Conservation (phyloP, 495 filamentous ascomycete species). For the Talaromyces proteolyticus region DNA sequence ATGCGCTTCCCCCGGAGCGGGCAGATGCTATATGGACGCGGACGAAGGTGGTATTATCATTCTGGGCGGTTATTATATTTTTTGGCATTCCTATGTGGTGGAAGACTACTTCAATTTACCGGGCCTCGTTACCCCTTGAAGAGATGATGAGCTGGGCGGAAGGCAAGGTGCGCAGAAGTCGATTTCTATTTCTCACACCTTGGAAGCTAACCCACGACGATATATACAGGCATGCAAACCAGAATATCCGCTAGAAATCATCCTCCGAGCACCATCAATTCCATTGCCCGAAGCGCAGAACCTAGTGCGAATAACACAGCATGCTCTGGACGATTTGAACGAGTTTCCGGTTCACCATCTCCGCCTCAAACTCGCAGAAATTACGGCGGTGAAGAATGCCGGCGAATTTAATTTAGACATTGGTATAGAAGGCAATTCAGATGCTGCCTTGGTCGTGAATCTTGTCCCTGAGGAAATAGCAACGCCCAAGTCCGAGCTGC, state of each 20-base stretch:
- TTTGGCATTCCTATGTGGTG: slow-evolving; percentile 94
- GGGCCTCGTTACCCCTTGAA: slow-evolving; percentile 74
- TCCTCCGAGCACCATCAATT: slow-evolving; percentile 64
- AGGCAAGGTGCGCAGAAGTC: slow-evolving; percentile 65
- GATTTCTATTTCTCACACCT: neutral
- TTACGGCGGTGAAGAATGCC: slow-evolving; percentile 20
- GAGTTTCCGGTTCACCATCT: slow-evolving; percentile 90
- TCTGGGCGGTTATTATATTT: slow-evolving; percentile 81
- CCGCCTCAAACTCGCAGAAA: slow-evolving; percentile 61
- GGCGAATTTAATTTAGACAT: slow-evolving; percentile 11
- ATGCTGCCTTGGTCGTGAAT: slow-evolving; percentile 62
- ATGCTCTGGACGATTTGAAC: slow-evolving; percentile 83
- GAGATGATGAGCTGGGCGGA: slow-evolving; percentile 93
- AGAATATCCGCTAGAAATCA: slow-evolving; percentile 80
- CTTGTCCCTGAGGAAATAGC: slow-evolving; percentile 57
- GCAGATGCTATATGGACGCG: slow-evolving; percentile 61
- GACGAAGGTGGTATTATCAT: slow-evolving; percentile 72
- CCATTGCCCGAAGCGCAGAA: slow-evolving; percentile 65
- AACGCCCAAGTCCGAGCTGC: slow-evolving; percentile 52
- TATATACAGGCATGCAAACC: slow-evolving; percentile 78
- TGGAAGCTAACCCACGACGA: neutral
- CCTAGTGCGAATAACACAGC: slow-evolving; percentile 78
- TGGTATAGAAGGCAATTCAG: slow-evolving; percentile 22
- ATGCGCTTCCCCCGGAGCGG: slow-evolving; percentile 68
- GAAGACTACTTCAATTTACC: slow-evolving; percentile 91